phyloP scores from a whole-genome alignment of 73 alveolate genomes.

The Tetrahymena malaccensis region DNA sequence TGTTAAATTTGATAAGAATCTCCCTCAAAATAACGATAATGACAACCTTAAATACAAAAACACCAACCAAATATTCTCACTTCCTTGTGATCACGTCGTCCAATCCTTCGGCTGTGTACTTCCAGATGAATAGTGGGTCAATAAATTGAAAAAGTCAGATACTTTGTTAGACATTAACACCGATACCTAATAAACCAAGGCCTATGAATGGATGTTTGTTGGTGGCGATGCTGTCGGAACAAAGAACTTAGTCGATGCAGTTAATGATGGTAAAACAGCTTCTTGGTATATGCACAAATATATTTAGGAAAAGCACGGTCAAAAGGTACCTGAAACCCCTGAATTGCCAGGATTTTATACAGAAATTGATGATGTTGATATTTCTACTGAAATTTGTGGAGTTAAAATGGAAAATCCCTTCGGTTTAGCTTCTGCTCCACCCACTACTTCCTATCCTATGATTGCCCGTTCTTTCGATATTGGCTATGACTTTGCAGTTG shows the following conservation, averaged over 20 bases:
- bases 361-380: constrained; percentile 47
- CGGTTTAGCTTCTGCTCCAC: constrained; percentile 68
- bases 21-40: constrained; percentile 45
- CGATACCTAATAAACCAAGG: constrained; percentile 31
- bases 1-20: constrained; percentile 52
- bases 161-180: constrained; percentile 22
- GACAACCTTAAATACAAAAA: constrained; percentile 31
- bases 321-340: constrained; percentile 21
- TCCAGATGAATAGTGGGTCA: constrained; percentile 43
- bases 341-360: constrained; percentile 47
- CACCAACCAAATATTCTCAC: constrained; percentile 27
- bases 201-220: constrained; percentile 50
- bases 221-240: constrained; percentile 67
- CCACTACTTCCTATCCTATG: constrained; percentile 61
- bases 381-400: constrained; percentile 40
- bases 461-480: constrained; percentile 48
- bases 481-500: constrained; percentile 60
- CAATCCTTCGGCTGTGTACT: constrained; percentile 49
- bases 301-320: constrained; percentile 31
- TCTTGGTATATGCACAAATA: constrained; percentile 53
- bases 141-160: constrained; percentile 20
- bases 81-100: constrained; percentile 44
- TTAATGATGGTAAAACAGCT: constrained; percentile 67
- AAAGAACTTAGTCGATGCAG: constrained; percentile 56
- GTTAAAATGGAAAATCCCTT: constrained; percentile 45